Base-by-base conservation (phyloP, 768 basidiomycete genomes). In the Mycena rosella region DNA sequence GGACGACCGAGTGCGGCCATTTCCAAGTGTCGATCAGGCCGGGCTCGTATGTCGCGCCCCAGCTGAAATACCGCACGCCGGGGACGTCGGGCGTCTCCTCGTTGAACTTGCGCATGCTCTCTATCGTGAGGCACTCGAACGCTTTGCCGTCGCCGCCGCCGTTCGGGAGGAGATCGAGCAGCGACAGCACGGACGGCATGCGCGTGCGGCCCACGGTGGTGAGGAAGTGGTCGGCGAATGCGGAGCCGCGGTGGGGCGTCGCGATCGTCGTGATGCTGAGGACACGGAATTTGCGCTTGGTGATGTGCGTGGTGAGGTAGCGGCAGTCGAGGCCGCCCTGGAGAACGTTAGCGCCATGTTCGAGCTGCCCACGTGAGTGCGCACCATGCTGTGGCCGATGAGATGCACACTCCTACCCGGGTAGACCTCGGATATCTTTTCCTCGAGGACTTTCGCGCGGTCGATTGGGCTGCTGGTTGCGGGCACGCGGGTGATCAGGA, bases 111-210 rank as follows among this genome's bases (percentile, higher is more conserved):
- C 85, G 86, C 97, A 99, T 99, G 67, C 89, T 90, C 30, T 91
- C 89, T 10, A 91, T 78, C 0, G 96, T 96, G 49, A 99, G 88
- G 63, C 86, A 92, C 74, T 95, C 90, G 69, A 99, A 99, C 5
- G 98, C 98, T 69, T 89, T 91, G 10, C 98, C 98, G 70, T 98
- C 96, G 13, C 98, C 98, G 1, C 95, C 94, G 13, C 96, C 94
- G 64, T 94, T 97, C 0, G 96, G 93, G 3, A 96, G 86, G 45
- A 98, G 76, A 69, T 96, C 92, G 24, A 99, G 87, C 18, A 94
- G 82, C 22, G 89, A 85, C 30, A 94, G 83, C 18, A 94, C 86
- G 5, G 88, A 87, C 22, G 92, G 90, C 80, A 94, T 85, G 47
- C 89, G 88, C 15, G 83, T 74, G 13, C 79, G 85, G 13, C 93